Base-by-base conservation (phyloP, 2,329 filamentous ascomycete species). In the Cercospora sp. region DNA sequence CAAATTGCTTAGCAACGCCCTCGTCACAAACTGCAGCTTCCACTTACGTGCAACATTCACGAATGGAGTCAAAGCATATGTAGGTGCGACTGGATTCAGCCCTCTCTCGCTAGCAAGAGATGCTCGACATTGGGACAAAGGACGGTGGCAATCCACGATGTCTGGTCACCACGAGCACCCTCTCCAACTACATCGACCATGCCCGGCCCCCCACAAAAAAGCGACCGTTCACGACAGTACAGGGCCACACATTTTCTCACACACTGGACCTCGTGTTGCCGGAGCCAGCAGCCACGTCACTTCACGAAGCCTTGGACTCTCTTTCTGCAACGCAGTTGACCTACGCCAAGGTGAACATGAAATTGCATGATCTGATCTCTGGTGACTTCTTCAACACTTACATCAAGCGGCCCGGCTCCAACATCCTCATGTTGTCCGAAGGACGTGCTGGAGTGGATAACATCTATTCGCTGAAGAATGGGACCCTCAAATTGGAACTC, bases 381-480 rank as follows among this genome's bases (percentile, higher is more conserved):
- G 87, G 88, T 1, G 86, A 89, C 0, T 97, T 97, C 74, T 93
- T 97, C 75, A 90, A 87, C n/a, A 84, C 89, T 53, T 94, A 96
- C 76, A 89, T 98, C 72, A 97, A 97, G 65, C 42, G 64, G 18
- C 68, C 69, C 3, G 45, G 61, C 31, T 57, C 67, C 5, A 89
- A 93, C 76, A 82, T 96, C 60, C 79, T 92, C 73, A 92, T 98
- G 90, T 85, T 97, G 2, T 97, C 94, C 87, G 94, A 78, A 31
- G 93, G 93, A 12, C 86, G 86, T 33, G 82, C 86, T 7, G 89
- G 88, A 2, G 90, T 94, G 74, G 91, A 91, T 73, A 53, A 62
- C 23, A 84, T 90, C 2, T 94, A 92, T 77, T 86, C 86, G 0
- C 80, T 98, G 1, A 84, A 82, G 66, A 86, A 92, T 72, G 93